A percentile compares a stretch with the other conserved stretches of the same genome.
phyloP scores from a whole-genome alignment of 257 asterid species.

The Cruciata laevipes region DNA sequence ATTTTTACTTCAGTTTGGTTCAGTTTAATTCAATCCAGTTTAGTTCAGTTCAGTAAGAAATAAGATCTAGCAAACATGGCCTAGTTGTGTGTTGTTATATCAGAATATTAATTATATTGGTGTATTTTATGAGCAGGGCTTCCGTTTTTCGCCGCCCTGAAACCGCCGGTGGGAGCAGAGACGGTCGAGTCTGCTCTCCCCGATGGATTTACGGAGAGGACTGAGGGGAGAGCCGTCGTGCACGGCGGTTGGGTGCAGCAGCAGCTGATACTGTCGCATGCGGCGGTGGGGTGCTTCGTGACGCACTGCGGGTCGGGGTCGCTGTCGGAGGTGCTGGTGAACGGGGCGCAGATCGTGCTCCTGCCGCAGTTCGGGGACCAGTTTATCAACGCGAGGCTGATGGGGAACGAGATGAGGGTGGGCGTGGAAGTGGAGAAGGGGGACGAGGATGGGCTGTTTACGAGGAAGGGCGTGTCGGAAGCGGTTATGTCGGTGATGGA shows the following conservation, averaged over 20 bases:
- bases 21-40: too few relatives aligned
- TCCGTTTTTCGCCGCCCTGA: slow-evolving; percentile 27
- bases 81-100: too few relatives aligned
- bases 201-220: slow-evolving; percentile 19
- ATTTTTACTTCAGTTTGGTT: too few relatives aligned
- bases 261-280: slow-evolving; percentile 24
- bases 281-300: slow-evolving; percentile 30
- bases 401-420: slow-evolving; percentile 22
- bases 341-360: slow-evolving; percentile 24
- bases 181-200: slow-evolving; percentile 24
- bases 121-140: slow-evolving; percentile 6
- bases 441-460: slow-evolving; percentile 26
- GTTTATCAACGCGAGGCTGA: slow-evolving; percentile 21
- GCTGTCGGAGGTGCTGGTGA: slow-evolving; percentile 22
- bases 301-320: slow-evolving; percentile 32
- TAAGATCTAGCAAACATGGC: too few relatives aligned
- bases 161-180: slow-evolving; percentile 23
- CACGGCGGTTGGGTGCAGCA: slow-evolving; percentile 32
- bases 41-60: too few relatives aligned
- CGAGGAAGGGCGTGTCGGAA: slow-evolving; percentile 18
- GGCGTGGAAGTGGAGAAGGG: slow-evolving; percentile 29
- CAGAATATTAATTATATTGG: too few relatives aligned
- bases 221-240: slow-evolving; percentile 21
- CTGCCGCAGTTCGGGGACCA: slow-evolving; percentile 30
- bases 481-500: slow-evolving; percentile 23